Evolutionary conservation across 495 filamentous ascomycete species (phyloP).

Genomic region (Penicillium ochrochloron): DNA sequence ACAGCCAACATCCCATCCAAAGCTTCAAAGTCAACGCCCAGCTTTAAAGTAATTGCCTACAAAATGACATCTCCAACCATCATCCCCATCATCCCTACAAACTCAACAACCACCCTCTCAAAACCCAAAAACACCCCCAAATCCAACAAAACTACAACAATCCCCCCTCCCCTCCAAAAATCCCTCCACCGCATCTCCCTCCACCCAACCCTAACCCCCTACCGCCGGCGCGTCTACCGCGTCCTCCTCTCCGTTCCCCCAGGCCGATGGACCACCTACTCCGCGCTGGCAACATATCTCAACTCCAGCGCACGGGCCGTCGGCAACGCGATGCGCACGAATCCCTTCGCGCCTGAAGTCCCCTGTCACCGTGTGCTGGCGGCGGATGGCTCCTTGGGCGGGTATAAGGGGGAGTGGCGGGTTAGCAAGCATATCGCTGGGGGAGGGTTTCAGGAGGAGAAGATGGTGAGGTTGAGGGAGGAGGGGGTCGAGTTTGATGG

Average conservation of each 20-base stretch:
- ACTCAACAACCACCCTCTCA: neutral
- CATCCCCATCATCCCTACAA: neutral
- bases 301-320: constrained; percentile 76
- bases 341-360: constrained; percentile 71
- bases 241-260: constrained; percentile 71
- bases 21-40: neutral
- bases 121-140: neutral
- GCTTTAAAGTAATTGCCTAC: neutral
- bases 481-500: constrained; percentile 41
- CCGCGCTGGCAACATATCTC: constrained; percentile 66
- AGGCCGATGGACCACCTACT: constrained; percentile 76
- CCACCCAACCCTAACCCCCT: constrained; percentile 54
- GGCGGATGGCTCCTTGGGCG: constrained; percentile 35
- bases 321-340: constrained; percentile 74
- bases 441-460: constrained; percentile 37
- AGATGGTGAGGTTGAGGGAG: constrained; percentile 31
- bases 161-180: constrained; percentile 27
- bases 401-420: constrained; percentile 42
- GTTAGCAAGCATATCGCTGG: constrained; percentile 25
- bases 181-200: constrained; percentile 35
- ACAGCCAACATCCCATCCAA: neutral
- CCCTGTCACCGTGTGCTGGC: constrained; percentile 52
- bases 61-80: neutral
- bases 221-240: constrained; percentile 64
- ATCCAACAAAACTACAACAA: constrained; percentile 23